Conservation (phyloP, 2,329 filamentous ascomycete species). For the Phaeophleospora eucalypticola region DNA sequence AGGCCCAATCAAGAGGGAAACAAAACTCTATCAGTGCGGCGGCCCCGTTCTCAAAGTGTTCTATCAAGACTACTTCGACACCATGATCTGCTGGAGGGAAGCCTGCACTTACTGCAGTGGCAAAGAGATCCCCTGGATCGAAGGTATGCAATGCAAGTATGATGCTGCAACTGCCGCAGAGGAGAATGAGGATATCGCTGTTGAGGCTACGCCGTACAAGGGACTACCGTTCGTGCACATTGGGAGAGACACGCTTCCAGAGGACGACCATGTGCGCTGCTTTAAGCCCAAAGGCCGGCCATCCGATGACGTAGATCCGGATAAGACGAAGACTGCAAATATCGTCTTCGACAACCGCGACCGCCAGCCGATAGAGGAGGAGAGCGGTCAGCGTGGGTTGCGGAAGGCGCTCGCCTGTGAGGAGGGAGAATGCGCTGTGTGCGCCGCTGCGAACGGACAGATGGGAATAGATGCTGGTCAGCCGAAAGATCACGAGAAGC, state of each 20-base stretch:
- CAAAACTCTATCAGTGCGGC: neutral
- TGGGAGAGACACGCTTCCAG: neutral
- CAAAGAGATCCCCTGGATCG: neutral
- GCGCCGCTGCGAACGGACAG: no score
- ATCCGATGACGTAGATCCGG: neutral
- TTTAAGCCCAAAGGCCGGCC: neutral
- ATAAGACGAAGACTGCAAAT: neutral
- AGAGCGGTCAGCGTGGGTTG: neutral
- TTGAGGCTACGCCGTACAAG: neutral
- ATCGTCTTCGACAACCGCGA: neutral
- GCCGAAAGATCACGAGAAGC: no score
- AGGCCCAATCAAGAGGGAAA: neutral
- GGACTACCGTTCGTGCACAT: neutral
- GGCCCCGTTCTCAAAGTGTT: neutral
- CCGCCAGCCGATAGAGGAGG: neutral
- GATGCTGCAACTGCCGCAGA: neutral
- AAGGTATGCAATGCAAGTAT: neutral
- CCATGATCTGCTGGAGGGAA: neutral
- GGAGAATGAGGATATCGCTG: neutral
- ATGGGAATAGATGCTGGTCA: no score
- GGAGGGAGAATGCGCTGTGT: neutral
- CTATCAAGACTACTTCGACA: neutral
- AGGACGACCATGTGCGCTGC: neutral
- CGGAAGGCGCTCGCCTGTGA: neutral
- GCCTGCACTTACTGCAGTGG: neutral